Conservation (phyloP, 768 basidiomycete genomes). For the Pisolithus tinctorius region DNA sequence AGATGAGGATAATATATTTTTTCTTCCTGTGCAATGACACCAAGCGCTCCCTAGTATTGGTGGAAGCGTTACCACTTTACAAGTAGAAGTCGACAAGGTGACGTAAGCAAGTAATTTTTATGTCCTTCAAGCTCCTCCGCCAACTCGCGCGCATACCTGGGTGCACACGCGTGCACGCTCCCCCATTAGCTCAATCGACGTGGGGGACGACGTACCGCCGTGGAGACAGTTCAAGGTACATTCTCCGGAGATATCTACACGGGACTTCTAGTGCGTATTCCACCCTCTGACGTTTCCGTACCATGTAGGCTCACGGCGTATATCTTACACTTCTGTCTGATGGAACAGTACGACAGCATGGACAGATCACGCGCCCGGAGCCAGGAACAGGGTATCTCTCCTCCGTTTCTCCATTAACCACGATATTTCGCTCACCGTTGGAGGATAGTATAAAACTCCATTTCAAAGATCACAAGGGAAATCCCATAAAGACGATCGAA, state of each 20-base stretch:
- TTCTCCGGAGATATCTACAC: not conserved
- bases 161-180: not conserved
- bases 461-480: slow-evolving; percentile 86
- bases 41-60: no score
- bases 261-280: not conserved
- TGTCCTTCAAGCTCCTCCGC: not conserved
- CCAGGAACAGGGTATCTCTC: slow-evolving; percentile 60
- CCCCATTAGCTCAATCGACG: not conserved
- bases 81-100: not conserved
- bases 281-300: not conserved
- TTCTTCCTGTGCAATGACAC: no score
- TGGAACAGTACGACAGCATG: slow-evolving; percentile 33
- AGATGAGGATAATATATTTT: no score
- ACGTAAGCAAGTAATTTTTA: not conserved
- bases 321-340: not conserved
- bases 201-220: not conserved
- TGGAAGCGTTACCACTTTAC: no score
- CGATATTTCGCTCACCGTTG: not conserved
- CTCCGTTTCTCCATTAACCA: not conserved
- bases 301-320: not conserved
- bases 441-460: slow-evolving; percentile 71
- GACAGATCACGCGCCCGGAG: slow-evolving; percentile 49
- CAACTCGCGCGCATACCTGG: not conserved
- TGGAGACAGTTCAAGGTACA: not conserved
- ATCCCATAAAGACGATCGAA: slow-evolving; percentile 79